These are phyloP conservation scores for Quaeritorhiza haematococci DNA, from an alignment of 371 early-diverging fungal species.

Conservation along the genomic window DNA sequence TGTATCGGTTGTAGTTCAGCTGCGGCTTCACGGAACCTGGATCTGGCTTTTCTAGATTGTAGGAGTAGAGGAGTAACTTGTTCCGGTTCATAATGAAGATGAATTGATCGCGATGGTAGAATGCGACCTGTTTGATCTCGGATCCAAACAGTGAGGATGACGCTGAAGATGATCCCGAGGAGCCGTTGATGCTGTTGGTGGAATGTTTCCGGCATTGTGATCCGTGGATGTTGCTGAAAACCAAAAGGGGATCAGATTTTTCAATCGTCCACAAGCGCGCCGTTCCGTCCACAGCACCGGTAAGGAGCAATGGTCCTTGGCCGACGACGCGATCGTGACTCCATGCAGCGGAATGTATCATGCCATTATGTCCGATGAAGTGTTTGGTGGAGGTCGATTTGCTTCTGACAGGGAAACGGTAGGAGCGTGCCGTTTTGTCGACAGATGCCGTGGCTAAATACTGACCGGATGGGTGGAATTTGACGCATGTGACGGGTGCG, in stretches of 20 bases:
- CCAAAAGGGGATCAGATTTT: conserved; percentile 15
- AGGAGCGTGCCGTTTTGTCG: conserved; percentile 13
- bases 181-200: not conserved
- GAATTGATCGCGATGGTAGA: conserved; percentile 11
- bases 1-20: conserved; percentile 14
- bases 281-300: conserved; percentile 10
- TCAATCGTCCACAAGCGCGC: conserved; percentile 14
- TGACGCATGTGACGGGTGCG: conserved; percentile 10
- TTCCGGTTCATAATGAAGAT: conserved; percentile 6
- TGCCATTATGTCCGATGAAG: conserved; percentile 17
- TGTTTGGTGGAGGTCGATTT: not conserved
- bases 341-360: conserved; percentile 11
- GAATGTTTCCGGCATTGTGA: not conserved
- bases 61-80: conserved; percentile 1
- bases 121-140: not conserved
- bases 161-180: not conserved
- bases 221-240: not conserved
- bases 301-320: conserved; percentile 10
- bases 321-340: not conserved
- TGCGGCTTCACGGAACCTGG: conserved; percentile 10
- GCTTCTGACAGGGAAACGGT: not conserved
- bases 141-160: not conserved
- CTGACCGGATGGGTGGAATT: conserved; percentile 10
- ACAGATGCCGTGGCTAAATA: conserved; percentile 12
- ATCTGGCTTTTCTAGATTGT: conserved; percentile 12